phyloP scores from a whole-genome alignment of 257 asterid species.

The Prunella vulgaris region DNA sequence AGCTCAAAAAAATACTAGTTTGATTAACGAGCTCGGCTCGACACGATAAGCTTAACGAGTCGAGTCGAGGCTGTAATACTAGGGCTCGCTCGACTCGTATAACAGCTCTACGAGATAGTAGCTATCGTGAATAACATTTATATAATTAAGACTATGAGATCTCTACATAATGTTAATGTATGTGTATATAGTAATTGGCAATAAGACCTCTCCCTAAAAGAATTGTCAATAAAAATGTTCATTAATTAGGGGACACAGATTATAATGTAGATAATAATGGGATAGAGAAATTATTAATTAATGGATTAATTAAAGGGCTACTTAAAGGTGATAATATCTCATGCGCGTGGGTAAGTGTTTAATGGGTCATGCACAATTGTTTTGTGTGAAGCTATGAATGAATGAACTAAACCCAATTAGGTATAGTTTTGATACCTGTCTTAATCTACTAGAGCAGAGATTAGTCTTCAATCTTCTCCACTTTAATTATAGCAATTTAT shows the following conservation, averaged over 20 bases:
- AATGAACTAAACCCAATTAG: background rate
- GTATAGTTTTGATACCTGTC: background rate
- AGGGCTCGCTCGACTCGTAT: too few species aligned
- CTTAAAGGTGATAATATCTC: slow-evolving; percentile 23
- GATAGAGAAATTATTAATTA: slow-evolving; percentile 16
- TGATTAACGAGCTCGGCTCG: too few species aligned
- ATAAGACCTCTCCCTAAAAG: background rate
- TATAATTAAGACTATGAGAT: too few species aligned
- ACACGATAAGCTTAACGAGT: too few species aligned
- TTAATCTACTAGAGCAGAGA: background rate
- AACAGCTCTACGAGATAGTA: too few species aligned
- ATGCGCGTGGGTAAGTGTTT: slow-evolving; percentile 24
- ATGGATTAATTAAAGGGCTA: slow-evolving; percentile 22
- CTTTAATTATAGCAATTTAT: background rate
- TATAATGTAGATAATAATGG: slow-evolving; percentile 28
- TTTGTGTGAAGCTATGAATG: background rate
- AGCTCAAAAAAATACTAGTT: too few species aligned
- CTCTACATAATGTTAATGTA: too few species aligned
- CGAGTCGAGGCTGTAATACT: too few species aligned
- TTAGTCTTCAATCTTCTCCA: background rate
- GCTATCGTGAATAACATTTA: too few species aligned
- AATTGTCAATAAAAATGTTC: background rate
- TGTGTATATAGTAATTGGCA: background rate
- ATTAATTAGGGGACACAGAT: slow-evolving; percentile 26
- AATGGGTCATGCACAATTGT: slow-evolving; percentile 26